Conservation (phyloP, 164 flowering plant species). For the Magnolia changhungtana region DNA sequence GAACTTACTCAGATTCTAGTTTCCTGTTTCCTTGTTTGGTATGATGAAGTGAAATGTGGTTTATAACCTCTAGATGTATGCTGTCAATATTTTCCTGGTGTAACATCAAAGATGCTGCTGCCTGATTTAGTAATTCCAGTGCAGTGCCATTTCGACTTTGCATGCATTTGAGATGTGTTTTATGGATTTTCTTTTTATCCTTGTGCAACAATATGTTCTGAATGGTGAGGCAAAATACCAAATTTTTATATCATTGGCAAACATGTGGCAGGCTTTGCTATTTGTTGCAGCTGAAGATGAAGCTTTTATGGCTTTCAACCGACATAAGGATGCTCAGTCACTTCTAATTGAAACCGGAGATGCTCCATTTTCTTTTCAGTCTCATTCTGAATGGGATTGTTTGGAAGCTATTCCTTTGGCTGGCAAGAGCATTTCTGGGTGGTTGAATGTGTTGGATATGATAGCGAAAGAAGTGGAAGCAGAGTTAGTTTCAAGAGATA, state of each 20-base stretch:
- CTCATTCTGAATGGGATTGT: slow-evolving; percentile 31
- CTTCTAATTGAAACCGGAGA: slow-evolving; percentile 43
- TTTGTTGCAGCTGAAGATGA: slow-evolving; percentile 73
- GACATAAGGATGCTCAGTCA: slow-evolving; percentile 50
- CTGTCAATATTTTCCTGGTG: neutral
- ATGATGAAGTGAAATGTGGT: neutral
- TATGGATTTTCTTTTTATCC: neutral
- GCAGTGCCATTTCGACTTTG: too few species aligned
- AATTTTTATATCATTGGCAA: neutral
- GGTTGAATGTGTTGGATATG: slow-evolving; percentile 55
- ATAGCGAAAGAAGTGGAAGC: slow-evolving; percentile 66
- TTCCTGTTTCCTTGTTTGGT: too few species aligned
- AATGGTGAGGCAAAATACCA: neutral
- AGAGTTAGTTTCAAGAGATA: slow-evolving; percentile 58
- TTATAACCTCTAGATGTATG: neutral
- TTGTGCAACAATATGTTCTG: neutral
- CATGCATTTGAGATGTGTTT: neutral
- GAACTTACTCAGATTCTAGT: too few species aligned
- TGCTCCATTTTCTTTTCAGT: slow-evolving; percentile 16
- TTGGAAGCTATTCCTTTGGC: slow-evolving; percentile 53
- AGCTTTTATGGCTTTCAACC: slow-evolving; percentile 49
- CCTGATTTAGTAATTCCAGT: neutral
- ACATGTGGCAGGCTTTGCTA: slow-evolving; percentile 44
- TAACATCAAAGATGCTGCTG: neutral
- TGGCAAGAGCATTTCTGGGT: slow-evolving; percentile 48